Base-by-base conservation (phyloP, 768 basidiomycete genomes). In the Suillus sp. region DNA sequence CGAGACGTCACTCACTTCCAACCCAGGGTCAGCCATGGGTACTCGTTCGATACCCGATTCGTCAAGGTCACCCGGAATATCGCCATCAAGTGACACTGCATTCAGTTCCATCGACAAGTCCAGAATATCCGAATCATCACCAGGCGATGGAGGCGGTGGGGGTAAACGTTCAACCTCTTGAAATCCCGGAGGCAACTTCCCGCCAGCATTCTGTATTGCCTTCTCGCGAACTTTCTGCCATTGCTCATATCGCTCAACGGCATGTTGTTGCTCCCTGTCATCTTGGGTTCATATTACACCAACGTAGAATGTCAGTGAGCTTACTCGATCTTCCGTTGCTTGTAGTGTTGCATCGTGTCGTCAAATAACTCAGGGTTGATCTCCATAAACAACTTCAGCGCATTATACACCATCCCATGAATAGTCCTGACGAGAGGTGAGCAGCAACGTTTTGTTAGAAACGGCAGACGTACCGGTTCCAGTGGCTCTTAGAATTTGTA, bases 351-450 rank as follows among this genome's bases (percentile, higher is more conserved):
- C 83, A 98, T 88, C 59, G 91, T 87, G 67, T 92, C 92, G 69
- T 98, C 96, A 68, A 99, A 99, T 27, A 98, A 79, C 72, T 96
- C 93, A 0, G 95, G 92, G 72, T 98, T 99, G 74, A 99, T 94
- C 77, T 99, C 97, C 96, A 99, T 99, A 80, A 98, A 96, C 63
- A 99, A 75, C 76, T 96, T 99, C 74, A 99, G 80, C 2, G 97
- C 97, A 74, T 99, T 98, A 79, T 97, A 99, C 34, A 99, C 96
- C 93, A 99, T 96, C 66, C 94, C 94, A 69, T 99, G 97, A 70
- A 99, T 99, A 54, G 97, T 99, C 66, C 96, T 99, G 69, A 65
- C 9, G 25, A 25, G 13, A 18, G 27, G 42, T 62, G 35, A 53
- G 61, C 72, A 43, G 63, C 54, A 64, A 60, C 62, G 30, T n/a